A percentile compares a stretch with the other conserved stretches of the same genome.
Conservation (phyloP, 2,329 filamentous ascomycete species). For the Pestalotiopsis sp. region DNA sequence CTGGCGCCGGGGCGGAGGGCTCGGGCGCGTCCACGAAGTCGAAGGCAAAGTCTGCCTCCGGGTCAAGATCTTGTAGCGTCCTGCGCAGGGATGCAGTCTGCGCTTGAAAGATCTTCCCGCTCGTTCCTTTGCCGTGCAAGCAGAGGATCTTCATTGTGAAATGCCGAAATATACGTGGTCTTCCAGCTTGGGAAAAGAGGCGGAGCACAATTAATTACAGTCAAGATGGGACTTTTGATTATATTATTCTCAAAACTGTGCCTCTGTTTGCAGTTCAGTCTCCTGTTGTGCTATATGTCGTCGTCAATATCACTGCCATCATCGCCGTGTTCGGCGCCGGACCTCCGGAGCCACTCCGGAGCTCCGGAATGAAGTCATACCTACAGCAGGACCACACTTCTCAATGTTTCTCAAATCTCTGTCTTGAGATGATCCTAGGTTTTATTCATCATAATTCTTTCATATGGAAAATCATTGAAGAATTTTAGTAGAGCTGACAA, state of each 20-base stretch:
- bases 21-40: conserved; percentile 26
- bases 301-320: neutral
- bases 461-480: too few relatives aligned
- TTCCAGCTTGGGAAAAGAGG: neutral
- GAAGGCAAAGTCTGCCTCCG: conserved; percentile 15
- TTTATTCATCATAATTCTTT: too few relatives aligned
- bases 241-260: neutral
- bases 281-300: too few relatives aligned
- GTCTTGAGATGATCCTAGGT: too few relatives aligned
- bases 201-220: too few relatives aligned
- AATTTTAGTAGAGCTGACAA: too few relatives aligned
- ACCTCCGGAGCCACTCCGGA: neutral
- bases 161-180: neutral
- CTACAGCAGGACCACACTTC: too few relatives aligned
- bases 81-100: conserved; percentile 12
- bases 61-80: conserved; percentile 8
- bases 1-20: conserved; percentile 10
- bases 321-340: neutral
- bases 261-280: neutral
- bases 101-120: conserved; percentile 4
- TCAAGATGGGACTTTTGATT: too few relatives aligned
- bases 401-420: too few relatives aligned
- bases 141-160: conserved; percentile 14
- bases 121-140: conserved; percentile 13
- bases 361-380: neutral